Evolutionary conservation across 2,329 filamentous ascomycete species (phyloP).

Genomic region (Aspergillus udagawae): DNA sequence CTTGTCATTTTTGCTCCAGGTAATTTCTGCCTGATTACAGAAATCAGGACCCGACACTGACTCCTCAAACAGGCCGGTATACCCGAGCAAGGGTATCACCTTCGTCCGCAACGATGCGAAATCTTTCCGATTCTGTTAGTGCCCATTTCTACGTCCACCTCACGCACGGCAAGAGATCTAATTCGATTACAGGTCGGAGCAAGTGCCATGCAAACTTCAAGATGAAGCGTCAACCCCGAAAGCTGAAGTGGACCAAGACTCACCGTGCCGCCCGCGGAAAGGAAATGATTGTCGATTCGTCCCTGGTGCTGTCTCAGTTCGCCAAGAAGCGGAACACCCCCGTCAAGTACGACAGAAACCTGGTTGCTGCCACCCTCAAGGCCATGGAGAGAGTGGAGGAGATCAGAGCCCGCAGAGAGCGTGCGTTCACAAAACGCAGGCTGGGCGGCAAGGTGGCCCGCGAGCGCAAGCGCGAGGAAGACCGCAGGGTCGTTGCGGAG

Average conservation of each 20-base stretch:
- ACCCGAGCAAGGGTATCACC: conserved; percentile 63
- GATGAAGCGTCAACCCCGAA: conserved; percentile 97
- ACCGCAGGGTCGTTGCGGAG: conserved; percentile 83
- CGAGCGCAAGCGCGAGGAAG: conserved; percentile 71
- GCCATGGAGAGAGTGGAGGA: conserved; percentile 89
- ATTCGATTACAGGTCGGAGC: conserved; percentile 50
- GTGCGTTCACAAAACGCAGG: conserved; percentile 88
- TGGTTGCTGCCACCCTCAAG: conserved; percentile 79
- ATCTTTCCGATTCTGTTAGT: conserved; percentile 57
- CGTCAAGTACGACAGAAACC: conserved; percentile 90
- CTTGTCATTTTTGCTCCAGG: conserved; percentile 65
- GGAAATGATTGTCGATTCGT: conserved; percentile 88
- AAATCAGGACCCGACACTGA: neutral
- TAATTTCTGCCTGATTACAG: neutral
- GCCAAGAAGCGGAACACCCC: conserved; percentile 90
- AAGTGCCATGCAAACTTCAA: conserved; percentile 72
- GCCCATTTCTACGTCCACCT: neutral
- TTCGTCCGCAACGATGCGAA: conserved; percentile 50
- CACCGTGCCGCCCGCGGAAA: conserved; percentile 82
- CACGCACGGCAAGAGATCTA: neutral
- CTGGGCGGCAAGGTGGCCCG: conserved; percentile 76
- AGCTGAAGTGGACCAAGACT: conserved; percentile 95
- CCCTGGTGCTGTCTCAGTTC: conserved; percentile 68
- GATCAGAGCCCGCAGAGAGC: conserved; percentile 77
- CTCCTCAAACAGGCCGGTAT: conserved; percentile 50